Percentiles rank a stretch among this genome's conserved stretches.
Conservation (phyloP, 305 asterid genomes). For the Petunia hybrid region DNA sequence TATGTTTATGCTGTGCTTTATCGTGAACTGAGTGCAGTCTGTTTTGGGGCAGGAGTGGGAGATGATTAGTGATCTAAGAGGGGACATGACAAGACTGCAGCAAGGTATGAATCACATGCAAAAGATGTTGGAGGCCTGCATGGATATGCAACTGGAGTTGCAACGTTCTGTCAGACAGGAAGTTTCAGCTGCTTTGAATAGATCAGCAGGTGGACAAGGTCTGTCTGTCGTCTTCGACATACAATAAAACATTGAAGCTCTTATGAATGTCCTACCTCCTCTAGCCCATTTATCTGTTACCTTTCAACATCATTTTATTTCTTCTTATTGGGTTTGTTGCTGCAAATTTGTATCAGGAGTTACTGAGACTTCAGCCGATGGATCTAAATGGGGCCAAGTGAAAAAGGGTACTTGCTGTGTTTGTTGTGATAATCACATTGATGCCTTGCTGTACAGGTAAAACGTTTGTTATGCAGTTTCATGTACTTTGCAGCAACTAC, state of each 20-base stretch:
- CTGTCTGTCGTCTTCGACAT: conserved; percentile 19
- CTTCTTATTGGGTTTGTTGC: conserved; percentile 23
- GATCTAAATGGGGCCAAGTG: conserved; percentile 85
- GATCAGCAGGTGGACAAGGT: conserved; percentile 82
- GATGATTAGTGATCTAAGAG: conserved; percentile 74
- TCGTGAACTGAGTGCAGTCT: background rate
- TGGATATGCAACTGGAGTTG: conserved; percentile 96
- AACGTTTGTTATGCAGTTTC: background rate
- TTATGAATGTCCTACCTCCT: conserved; percentile 19
- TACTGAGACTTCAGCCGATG: conserved; percentile 82
- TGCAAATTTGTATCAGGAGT: conserved; percentile 46
- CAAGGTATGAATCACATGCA: conserved; percentile 97
- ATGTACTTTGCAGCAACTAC: conserved; percentile 15
- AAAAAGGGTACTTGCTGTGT: conserved; percentile 95
- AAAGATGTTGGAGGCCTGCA: conserved; percentile 90
- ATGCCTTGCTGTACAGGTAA: conserved; percentile 93
- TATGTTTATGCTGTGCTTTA: conserved; percentile 21
- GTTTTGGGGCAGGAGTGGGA: conserved; percentile 80
- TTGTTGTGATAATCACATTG: conserved; percentile 90
- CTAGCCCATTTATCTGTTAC: conserved; percentile 17
- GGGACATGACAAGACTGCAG: conserved; percentile 81
- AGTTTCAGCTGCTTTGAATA: conserved; percentile 90
- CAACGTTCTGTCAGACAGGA: conserved; percentile 93
- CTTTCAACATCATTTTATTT: background rate
- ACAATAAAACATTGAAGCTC: conserved; percentile 16